These are phyloP conservation scores for Chlorella sp. DNA, from an alignment of 139 green algal genomes.

Conservation along the genomic window DNA sequence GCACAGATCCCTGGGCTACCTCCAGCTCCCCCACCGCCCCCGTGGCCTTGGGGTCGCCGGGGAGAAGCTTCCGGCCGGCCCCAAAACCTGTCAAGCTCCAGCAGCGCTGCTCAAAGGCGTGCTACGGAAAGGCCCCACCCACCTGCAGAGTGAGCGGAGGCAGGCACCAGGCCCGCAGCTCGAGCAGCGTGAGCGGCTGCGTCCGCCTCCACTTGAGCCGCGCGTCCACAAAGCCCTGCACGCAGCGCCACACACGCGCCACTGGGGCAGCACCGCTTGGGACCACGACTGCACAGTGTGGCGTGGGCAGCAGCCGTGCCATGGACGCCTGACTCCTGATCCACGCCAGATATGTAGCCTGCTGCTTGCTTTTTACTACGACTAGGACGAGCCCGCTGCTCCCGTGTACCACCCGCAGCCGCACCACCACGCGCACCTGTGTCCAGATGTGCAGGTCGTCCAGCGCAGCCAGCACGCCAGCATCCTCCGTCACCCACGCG, in stretches of 20 bases:
- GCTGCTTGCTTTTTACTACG: no score
- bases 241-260: no score
- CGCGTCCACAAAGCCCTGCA: neutral
- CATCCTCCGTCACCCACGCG: constrained; percentile 48
- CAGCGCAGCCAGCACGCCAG: neutral
- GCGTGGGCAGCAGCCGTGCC: no score
- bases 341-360: no score
- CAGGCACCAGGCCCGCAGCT: constrained; percentile 30
- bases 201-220: constrained; percentile 49
- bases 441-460: constrained; percentile 9
- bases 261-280: no score
- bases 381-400: no score
- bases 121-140: neutral
- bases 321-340: no score
- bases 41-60: no score
- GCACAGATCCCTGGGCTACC: neutral
- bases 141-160: neutral
- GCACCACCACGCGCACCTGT: no score
- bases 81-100: neutral
- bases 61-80: neutral
- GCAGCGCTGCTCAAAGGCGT: no score
- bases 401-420: no score
- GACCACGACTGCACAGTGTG: no score
- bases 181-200: constrained; percentile 58
- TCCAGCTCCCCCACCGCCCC: neutral